Evolutionary conservation across 2,329 filamentous ascomycete genomes (phyloP).

Genomic region (Canariomyces notabilis): DNA sequence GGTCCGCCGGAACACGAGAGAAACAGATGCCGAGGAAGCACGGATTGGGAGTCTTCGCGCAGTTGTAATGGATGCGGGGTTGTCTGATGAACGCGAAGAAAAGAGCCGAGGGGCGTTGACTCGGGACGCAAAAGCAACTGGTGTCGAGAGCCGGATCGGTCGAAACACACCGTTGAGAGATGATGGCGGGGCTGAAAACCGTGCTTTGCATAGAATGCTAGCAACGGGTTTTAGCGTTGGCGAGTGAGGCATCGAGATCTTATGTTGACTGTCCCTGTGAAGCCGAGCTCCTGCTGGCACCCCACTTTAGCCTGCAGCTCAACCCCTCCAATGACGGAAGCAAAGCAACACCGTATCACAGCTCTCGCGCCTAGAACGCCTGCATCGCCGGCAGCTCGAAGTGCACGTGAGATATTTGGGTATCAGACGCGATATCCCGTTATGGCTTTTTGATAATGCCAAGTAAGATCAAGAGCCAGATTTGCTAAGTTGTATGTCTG

Average conservation of each 20-base stretch:
- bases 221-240: conserved; percentile 1
- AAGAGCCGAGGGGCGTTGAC: not conserved
- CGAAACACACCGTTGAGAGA: not conserved
- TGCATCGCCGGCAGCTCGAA: not conserved
- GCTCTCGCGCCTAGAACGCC: not conserved
- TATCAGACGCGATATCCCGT: no score
- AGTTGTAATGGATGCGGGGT: conserved; percentile 1
- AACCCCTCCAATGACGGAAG: not conserved
- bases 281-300: conserved; percentile 1
- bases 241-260: conserved; percentile 7
- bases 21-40: conserved; percentile 7
- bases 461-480: no score
- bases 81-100: conserved; percentile 6
- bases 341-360: conserved; percentile 1
- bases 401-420: not conserved
- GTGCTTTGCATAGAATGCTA: conserved; percentile 13
- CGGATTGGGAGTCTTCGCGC: conserved; percentile 9
- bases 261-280: not conserved
- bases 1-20: conserved; percentile 5
- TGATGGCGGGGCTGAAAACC: conserved; percentile 5
- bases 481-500: no score
- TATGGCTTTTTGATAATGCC: no score
- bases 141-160: not conserved
- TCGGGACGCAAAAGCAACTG: not conserved
- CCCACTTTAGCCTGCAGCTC: conserved; percentile 9